Conservation (phyloP, 192 early-diverging fungal species). For the Backusella tuberculispora region DNA sequence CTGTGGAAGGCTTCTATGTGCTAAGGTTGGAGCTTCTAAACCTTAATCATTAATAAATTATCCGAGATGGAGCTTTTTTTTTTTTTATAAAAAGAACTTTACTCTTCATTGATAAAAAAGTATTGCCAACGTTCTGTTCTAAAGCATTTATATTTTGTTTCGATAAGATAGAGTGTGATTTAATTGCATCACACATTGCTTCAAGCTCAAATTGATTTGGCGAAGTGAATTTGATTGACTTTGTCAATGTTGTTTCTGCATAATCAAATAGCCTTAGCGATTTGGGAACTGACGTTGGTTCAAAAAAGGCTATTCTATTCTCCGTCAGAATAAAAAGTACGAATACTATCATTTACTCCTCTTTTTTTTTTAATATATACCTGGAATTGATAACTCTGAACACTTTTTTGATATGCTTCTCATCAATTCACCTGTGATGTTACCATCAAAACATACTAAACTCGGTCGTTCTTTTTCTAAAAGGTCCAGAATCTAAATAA, state of each 20-base stretch:
- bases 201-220: constrained; percentile 77
- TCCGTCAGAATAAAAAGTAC: background rate
- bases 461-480: constrained; percentile 44
- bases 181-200: constrained; percentile 53
- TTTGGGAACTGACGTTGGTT: constrained; percentile 92
- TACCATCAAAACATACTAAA: constrained; percentile 78
- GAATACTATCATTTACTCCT: background rate
- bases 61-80: too few species aligned
- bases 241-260: constrained; percentile 42
- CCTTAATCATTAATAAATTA: background rate
- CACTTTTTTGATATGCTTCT: constrained; percentile 48
- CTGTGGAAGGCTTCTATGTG: constrained; percentile 23
- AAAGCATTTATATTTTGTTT: constrained; percentile 3
- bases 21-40: constrained; percentile 22
- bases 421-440: constrained; percentile 57
- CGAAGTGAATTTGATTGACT: constrained; percentile 56
- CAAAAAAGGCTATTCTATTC: constrained; percentile 67
- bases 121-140: constrained; percentile 6
- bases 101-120: background rate
- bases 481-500: constrained; percentile 35
- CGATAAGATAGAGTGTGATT: constrained; percentile 25
- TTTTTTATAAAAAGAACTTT: too few species aligned
- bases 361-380: constrained; percentile 33
- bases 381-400: constrained; percentile 40
- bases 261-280: constrained; percentile 56